A percentile compares a stretch with the other conserved stretches of the same genome.
Evolutionary conservation across 345 rosid genomes (phyloP).

Genomic region (Hevea brasiliensis): DNA sequence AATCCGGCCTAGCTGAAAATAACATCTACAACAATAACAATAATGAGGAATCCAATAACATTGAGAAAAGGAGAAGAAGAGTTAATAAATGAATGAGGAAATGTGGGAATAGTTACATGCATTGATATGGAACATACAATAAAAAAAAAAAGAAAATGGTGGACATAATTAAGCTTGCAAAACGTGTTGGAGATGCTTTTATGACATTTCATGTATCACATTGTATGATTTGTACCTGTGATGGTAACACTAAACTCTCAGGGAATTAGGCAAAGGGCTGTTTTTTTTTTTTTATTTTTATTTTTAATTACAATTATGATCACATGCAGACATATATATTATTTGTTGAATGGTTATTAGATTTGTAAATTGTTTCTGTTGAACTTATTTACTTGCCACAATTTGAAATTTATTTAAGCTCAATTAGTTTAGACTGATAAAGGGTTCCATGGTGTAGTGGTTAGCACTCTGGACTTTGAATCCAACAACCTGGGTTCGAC

Average conservation of each 20-base stretch:
- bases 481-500: conserved; percentile 99
- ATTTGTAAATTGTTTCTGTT: background rate
- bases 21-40: background rate
- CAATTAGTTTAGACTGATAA: background rate
- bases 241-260: background rate
- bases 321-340: background rate
- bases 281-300: background rate
- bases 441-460: conserved; percentile 99
- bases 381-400: background rate
- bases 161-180: background rate
- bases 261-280: background rate
- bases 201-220: background rate
- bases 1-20: background rate
- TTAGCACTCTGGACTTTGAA: conserved; percentile 99
- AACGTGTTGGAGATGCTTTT: background rate
- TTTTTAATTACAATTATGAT: background rate
- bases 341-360: background rate
- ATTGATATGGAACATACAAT: background rate
- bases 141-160: background rate
- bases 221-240: background rate
- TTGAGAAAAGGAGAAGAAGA: background rate
- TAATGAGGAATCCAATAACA: background rate
- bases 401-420: background rate
- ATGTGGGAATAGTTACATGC: background rate
- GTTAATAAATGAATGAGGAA: background rate